Conservation (phyloP, 2,329 filamentous ascomycete genomes). For the Tolypocladium tropicale region DNA sequence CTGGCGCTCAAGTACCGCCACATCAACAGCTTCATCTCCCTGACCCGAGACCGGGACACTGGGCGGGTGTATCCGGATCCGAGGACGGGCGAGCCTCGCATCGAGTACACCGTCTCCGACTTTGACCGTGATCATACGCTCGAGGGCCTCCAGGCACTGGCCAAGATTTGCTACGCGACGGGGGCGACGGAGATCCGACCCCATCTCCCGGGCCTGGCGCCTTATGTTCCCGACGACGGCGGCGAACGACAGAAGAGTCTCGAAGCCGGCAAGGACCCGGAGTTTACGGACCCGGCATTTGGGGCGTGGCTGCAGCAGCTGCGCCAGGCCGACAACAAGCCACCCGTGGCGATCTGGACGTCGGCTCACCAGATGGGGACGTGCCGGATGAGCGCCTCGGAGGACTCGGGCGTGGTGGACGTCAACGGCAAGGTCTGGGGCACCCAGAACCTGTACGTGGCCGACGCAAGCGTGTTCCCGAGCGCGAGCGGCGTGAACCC, state of each 20-base stretch:
- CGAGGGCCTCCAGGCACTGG: conserved; percentile 59
- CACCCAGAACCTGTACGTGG: conserved; percentile 53
- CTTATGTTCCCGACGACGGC: conserved; percentile 40
- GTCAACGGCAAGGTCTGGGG: conserved; percentile 54
- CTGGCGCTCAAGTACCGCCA: conserved; percentile 56
- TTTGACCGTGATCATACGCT: conserved; percentile 65
- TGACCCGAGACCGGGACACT: conserved; percentile 66
- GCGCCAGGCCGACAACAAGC: conserved; percentile 35
- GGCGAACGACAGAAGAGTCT: conserved; percentile 10
- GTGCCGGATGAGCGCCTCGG: conserved; percentile 56
- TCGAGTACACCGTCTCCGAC: conserved; percentile 61
- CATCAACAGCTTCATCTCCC: conserved; percentile 60
- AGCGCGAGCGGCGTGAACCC: conserved; percentile 72
- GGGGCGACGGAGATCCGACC: conserved; percentile 75
- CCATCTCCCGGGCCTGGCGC: conserved; percentile 47
- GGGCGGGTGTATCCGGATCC: conserved; percentile 68
- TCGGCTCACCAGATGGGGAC: conserved; percentile 79
- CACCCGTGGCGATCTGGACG: conserved; percentile 43
- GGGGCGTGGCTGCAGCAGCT: conserved; percentile 47
- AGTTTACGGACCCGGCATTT: conserved; percentile 50
- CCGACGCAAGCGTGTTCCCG: conserved; percentile 67
- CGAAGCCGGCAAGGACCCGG: conserved; percentile 20
- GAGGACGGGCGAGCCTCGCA: conserved; percentile 47
- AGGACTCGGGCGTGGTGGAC: conserved; percentile 47
- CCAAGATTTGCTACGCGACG: conserved; percentile 67